These are phyloP conservation scores for Spathaspora boniae DNA, from an alignment of 805 yeast species.

Conservation along the genomic window DNA sequence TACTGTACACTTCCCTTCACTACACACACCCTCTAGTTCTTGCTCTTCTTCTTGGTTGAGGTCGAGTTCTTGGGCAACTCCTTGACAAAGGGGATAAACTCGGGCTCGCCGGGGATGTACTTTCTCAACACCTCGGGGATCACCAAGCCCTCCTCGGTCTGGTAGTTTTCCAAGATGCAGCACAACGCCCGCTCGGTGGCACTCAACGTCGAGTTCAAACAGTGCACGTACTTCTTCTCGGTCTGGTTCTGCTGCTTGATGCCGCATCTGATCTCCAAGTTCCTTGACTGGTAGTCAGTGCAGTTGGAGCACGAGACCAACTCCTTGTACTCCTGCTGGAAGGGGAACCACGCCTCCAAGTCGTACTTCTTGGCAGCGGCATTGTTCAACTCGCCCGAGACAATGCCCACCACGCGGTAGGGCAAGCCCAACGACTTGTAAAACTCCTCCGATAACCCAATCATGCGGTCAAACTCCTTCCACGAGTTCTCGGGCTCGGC, in stretches of 20 bases:
- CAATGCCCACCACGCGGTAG: slow-evolving; percentile 96
- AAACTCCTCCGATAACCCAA: slow-evolving; percentile 84
- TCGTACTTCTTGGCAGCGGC: slow-evolving; percentile 99
- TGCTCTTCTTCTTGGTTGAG: slow-evolving; percentile 52
- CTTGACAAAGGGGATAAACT: slow-evolving; percentile 84
- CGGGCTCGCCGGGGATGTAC: slow-evolving; percentile 98
- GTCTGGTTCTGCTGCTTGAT: slow-evolving; percentile 91
- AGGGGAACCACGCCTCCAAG: slow-evolving; percentile 99
- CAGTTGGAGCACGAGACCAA: slow-evolving; percentile 98
- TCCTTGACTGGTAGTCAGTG: slow-evolving; percentile 98
- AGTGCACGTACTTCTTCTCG: slow-evolving; percentile 97
- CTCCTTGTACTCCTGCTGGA: slow-evolving; percentile 97
- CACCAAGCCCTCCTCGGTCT: slow-evolving; percentile 90
- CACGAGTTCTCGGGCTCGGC: slow-evolving; percentile 98
- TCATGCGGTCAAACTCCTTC: slow-evolving; percentile 97
- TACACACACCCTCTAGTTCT: background rate
- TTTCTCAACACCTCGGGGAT: slow-evolving; percentile 94
- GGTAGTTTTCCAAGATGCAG: slow-evolving; percentile 96
- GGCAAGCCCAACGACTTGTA: slow-evolving; percentile 90
- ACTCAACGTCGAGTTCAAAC: slow-evolving; percentile 94
- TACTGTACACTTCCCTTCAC: too few species aligned
- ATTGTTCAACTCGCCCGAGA: slow-evolving; percentile 96
- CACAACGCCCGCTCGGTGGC: slow-evolving; percentile 98
- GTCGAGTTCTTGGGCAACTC: slow-evolving; percentile 95
- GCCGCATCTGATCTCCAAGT: slow-evolving; percentile 98